phyloP scores from a whole-genome alignment of 1,139 yeast species.

The Nakaseomyces nivariensis region DNA sequence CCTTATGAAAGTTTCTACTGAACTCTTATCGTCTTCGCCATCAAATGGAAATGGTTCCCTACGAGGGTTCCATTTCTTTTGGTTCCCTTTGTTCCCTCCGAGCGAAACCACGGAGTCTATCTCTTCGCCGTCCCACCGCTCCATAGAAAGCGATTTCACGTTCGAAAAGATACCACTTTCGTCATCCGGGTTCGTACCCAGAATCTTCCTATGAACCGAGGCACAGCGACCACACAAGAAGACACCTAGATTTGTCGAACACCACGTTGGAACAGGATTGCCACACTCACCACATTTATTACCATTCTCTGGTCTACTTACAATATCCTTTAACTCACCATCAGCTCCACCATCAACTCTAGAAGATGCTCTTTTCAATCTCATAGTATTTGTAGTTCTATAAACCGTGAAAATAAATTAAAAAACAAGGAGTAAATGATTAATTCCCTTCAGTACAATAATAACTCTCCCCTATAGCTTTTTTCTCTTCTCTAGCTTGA shows the following conservation, averaged over 20 bases:
- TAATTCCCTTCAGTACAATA: too few species aligned
- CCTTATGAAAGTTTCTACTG: slow-evolving; percentile 43
- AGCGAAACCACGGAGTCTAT: slow-evolving; percentile 21
- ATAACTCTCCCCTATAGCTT: too few species aligned
- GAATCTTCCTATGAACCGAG: slow-evolving; percentile 35
- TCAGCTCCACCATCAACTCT: slow-evolving; percentile 6
- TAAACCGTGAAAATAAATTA: neutral
- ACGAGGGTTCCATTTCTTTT: slow-evolving; percentile 34
- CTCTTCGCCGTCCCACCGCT: slow-evolving; percentile 47
- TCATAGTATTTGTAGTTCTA: neutral
- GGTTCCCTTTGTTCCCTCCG: slow-evolving; percentile 29
- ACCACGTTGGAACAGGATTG: slow-evolving; percentile 45
- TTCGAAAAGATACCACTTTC: slow-evolving; percentile 30
- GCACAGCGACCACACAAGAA: slow-evolving; percentile 75
- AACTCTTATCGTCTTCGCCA: slow-evolving; percentile 32
- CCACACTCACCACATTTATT: slow-evolving; percentile 73
- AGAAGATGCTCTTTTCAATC: slow-evolving; percentile 2
- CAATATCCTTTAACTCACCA: slow-evolving; percentile 30
- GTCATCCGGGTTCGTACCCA: slow-evolving; percentile 26
- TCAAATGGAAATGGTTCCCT: slow-evolving; percentile 61
- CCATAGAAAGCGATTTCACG: slow-evolving; percentile 51
- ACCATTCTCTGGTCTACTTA: slow-evolving; percentile 35
- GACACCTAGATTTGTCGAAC: slow-evolving; percentile 37
- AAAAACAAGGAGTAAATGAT: too few species aligned
- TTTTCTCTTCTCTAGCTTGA: too few species aligned